These are phyloP conservation scores for Candida quercuum DNA, from an alignment of 805 yeast genomes.

Conservation along the genomic window DNA sequence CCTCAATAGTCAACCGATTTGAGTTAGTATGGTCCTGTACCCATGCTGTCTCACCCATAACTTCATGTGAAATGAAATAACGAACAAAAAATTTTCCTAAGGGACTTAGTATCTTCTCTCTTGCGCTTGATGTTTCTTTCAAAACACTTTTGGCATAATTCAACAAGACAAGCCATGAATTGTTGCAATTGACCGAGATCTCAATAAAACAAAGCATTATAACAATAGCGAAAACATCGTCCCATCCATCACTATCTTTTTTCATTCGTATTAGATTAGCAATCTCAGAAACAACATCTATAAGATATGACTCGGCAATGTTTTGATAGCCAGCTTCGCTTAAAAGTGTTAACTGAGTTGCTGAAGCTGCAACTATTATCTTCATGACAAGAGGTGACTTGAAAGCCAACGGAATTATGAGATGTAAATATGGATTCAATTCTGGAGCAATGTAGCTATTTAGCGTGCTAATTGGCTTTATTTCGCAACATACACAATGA, in stretches of 20 bases:
- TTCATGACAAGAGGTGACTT: slow-evolving; percentile 29
- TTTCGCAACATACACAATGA: slow-evolving; percentile 33
- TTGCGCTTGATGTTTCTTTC: slow-evolving; percentile 21
- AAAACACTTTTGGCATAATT: slow-evolving; percentile 34
- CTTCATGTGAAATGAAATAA: slow-evolving; percentile 37
- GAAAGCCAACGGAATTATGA: slow-evolving; percentile 33
- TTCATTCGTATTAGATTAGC: slow-evolving; percentile 27
- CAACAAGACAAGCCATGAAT: slow-evolving; percentile 32
- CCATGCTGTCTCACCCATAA: slow-evolving; percentile 41
- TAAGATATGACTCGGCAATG: slow-evolving; percentile 24
- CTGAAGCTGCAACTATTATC: slow-evolving; percentile 31
- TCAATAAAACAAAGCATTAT: slow-evolving; percentile 36
- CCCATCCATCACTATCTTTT: slow-evolving; percentile 28
- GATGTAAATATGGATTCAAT: slow-evolving; percentile 32
- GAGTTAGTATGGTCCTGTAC: slow-evolving; percentile 20
- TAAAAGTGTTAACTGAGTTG: slow-evolving; percentile 28
- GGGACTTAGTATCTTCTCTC: slow-evolving; percentile 24
- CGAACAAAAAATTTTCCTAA: slow-evolving; percentile 31
- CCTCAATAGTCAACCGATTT: too few relatives aligned
- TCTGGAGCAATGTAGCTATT: slow-evolving; percentile 21
- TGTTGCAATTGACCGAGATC: slow-evolving; percentile 35
- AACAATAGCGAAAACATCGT: slow-evolving; percentile 34
- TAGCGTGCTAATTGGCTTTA: slow-evolving; percentile 11
- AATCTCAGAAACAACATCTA: slow-evolving; percentile 26
- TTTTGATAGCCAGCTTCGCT: slow-evolving; percentile 25